Evolutionary conservation across 2,329 filamentous ascomycete species (phyloP), one percentile per base, ranked within the genome.

Genomic region (Colletotrichum spinosum): DNA sequence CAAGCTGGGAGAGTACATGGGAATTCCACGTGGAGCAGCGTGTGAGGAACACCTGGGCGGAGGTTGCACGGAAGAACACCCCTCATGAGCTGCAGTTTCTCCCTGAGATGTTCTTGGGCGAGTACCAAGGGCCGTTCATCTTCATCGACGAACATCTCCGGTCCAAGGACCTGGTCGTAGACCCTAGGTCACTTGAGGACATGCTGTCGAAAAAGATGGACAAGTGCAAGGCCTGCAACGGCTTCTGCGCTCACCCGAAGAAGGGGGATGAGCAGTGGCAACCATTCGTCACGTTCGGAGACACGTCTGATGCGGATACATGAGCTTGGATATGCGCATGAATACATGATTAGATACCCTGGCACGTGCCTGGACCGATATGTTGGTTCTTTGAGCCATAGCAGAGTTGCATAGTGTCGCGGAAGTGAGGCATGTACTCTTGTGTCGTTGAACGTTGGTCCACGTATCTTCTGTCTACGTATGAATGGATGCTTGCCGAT

Each of bases 91-190:
- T 66, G 25, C 8, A 45, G 10, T 63, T 66, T 42, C 58, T 66
- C 9, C 63, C 63, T 15, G 63, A 66, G 63, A 50, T 56, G 2
- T 35, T 46, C 12, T 49, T 63, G 25, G 59, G 63, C 53, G 63
- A 60, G 13, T 67, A 67, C 49, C 25, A 50, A 12, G 67, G 67
- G n/a, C 65, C 66, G 45, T 68, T 67, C 42, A 48, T 55, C 38
- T 68, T 68, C 56, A 56, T 68, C 53, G 54, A 60, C 60, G 49
- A 67, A 13, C 55, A 67, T 25, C 65, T 68, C 17, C 45, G n/a
- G 49, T 73, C 72, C 60, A 73, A 72, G 69, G 72, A 67, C 42
- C 64, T 71, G 48, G 65, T 68, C 13, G 15, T 68, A 25, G 65
- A 68, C 17, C 44, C 42, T 13, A 45, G 37, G 5, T 68, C 67